phyloP scores from a whole-genome alignment of 2,329 filamentous ascomycete species.

The Lomentospora prolificans region DNA sequence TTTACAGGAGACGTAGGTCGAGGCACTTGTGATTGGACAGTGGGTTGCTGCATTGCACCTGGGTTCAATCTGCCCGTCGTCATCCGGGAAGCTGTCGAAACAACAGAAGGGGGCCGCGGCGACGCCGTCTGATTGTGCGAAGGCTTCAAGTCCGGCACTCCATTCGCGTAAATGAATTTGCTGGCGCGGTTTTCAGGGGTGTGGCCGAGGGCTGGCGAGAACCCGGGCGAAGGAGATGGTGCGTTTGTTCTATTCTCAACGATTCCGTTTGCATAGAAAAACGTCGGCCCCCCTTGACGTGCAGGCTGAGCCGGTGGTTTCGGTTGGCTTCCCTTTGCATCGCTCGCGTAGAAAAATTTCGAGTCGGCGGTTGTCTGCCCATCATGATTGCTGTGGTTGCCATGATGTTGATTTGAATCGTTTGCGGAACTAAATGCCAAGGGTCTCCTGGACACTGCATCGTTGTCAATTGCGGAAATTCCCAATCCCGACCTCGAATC shows the following conservation, averaged over 20 bases:
- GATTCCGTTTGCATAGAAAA: slow-evolving; percentile 46
- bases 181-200: slow-evolving; percentile 20
- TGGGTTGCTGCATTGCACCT: neutral
- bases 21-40: neutral
- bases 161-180: slow-evolving; percentile 72
- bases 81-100: slow-evolving; percentile 1
- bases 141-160: slow-evolving; percentile 37
- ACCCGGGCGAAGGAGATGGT: slow-evolving; percentile 7
- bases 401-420: slow-evolving; percentile 18
- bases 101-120: slow-evolving; percentile 2
- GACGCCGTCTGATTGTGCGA: neutral
- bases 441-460: slow-evolving; percentile 12
- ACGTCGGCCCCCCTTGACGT: slow-evolving; percentile 24
- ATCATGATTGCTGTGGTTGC: slow-evolving; percentile 11
- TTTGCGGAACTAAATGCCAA: slow-evolving; percentile 32
- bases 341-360: slow-evolving; percentile 90
- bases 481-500: neutral
- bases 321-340: slow-evolving; percentile 44
- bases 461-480: neutral
- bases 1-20: slow-evolving; percentile 5
- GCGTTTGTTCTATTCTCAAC: slow-evolving; percentile 26
- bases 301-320: slow-evolving; percentile 25
- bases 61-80: slow-evolving; percentile 1
- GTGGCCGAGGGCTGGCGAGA: slow-evolving; percentile 8
- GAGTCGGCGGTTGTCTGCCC: slow-evolving; percentile 30